Evolutionary conservation across 1,284 basidiomycete genomes (phyloP).

Genomic region (Boletellus sp.): DNA sequence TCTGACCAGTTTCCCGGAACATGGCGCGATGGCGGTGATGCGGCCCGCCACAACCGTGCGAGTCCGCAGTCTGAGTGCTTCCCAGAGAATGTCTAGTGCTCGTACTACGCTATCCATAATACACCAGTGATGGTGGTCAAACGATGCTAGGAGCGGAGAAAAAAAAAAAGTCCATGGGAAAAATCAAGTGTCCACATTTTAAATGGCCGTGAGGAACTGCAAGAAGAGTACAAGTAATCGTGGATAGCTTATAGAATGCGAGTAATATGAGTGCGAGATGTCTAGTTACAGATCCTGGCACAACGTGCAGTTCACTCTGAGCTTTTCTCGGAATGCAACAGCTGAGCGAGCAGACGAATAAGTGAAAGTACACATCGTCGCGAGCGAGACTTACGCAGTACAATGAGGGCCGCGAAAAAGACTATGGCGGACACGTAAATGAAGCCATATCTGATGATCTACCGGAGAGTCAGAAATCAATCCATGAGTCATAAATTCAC

Average conservation of each 20-base stretch:
- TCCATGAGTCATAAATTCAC: slow-evolving; percentile 22
- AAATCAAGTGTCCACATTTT: slow-evolving; percentile 18
- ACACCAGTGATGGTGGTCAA: slow-evolving; percentile 17
- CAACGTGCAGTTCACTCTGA: slow-evolving; percentile 62
- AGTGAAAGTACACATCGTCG: not conserved
- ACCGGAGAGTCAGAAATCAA: slow-evolving; percentile 7
- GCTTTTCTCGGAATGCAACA: slow-evolving; percentile 52
- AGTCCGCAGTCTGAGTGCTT: no score
- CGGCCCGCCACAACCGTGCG: not conserved
- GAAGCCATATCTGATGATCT: slow-evolving; percentile 76
- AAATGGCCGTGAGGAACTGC: not conserved
- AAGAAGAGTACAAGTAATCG: slow-evolving; percentile 29
- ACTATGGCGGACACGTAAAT: slow-evolving; percentile 74
- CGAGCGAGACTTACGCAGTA: slow-evolving; percentile 57
- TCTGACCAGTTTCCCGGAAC: slow-evolving; percentile 25
- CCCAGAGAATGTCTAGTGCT: slow-evolving; percentile 13
- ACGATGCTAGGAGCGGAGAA: slow-evolving; percentile 9
- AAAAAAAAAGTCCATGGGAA: slow-evolving; percentile 8
- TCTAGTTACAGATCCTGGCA: slow-evolving; percentile 61
- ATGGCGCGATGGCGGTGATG: slow-evolving; percentile 24
- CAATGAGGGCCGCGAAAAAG: slow-evolving; percentile 75
- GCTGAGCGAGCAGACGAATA: slow-evolving; percentile 38
- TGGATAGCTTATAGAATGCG: slow-evolving; percentile 29
- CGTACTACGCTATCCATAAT: slow-evolving; percentile 23
- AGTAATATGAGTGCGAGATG: slow-evolving; percentile 27